phyloP scores from a whole-genome alignment of 139 green algal species.

The Chlorella sp. region DNA sequence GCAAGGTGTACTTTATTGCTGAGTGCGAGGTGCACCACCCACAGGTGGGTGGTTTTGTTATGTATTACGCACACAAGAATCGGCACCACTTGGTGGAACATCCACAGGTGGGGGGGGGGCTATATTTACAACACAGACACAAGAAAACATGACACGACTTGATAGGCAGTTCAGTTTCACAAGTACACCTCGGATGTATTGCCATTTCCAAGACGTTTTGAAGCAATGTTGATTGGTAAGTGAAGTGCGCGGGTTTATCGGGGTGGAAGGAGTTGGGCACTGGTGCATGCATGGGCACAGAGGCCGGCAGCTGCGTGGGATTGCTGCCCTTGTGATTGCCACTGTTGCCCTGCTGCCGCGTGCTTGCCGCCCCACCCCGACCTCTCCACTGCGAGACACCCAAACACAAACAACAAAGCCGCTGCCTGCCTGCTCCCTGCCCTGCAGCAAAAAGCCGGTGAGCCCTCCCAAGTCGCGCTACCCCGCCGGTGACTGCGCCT shows the following conservation, averaged over 20 bases:
- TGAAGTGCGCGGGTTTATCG: no score
- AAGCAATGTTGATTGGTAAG: no score
- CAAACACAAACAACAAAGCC: not conserved
- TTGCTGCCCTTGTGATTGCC: not conserved
- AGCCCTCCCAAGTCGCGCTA: not conserved
- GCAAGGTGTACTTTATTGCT: no score
- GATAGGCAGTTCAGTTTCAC: no score
- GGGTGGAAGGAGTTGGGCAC: no score
- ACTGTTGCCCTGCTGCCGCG: not conserved
- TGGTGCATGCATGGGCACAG: not conserved
- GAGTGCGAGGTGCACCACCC: no score
- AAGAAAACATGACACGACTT: no score
- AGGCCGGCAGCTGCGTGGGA: not conserved
- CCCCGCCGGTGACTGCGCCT: not conserved
- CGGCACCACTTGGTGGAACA: conserved; percentile 20
- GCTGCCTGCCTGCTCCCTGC: not conserved
- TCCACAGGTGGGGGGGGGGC: not conserved
- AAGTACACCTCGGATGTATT: no score
- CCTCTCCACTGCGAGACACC: not conserved
- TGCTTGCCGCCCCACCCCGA: not conserved
- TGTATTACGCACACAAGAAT: no score
- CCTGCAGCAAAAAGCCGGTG: not conserved
- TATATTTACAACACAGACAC: no score
- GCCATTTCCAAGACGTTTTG: no score
- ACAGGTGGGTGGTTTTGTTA: no score